Base-by-base conservation (phyloP, 2,329 filamentous ascomycete genomes). In the Pseudocercospora fuligena region DNA sequence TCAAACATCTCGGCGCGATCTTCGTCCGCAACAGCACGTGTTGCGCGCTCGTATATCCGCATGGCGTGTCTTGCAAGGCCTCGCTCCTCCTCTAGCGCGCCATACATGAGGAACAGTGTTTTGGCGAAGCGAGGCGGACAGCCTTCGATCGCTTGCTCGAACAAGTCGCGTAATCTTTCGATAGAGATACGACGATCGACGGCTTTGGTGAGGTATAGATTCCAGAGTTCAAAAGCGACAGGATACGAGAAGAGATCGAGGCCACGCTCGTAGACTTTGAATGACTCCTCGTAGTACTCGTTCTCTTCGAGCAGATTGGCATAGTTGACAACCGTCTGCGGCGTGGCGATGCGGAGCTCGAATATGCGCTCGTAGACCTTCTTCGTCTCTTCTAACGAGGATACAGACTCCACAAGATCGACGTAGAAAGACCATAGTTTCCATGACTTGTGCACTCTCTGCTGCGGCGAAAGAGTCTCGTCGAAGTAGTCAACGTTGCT, bases 401-500 rank as follows among this genome's bases (percentile, higher is more conserved):
- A 90, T 33, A 97, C 94, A 78, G 93, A 97, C 79, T 99, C 95
- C 2, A 99, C 94, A 1, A 99, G 87, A 78, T 99, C 95, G 47
- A 99, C 94, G 74, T 99, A 99, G 83, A 99, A 99, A 80, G 93
- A 97, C 95, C 95, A 99, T 11, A 99, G 82, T 79, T 98, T 99
- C 95, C 95, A 99, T 77, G 93, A 97, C 84, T 99, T 99, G 82
- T 99, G 95, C 2, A 99, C 92, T 69, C 96, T 88, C 82, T 98
- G 95, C 78, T 99, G 95, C 3, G 95, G 94, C 1, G 93, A 93
- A 6, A 99, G 83, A 0, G 88, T 93, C 78, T 99, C 96, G 78
- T 99, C 95, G 76, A 98, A 99, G 78, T 98, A 99, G 82, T 99
- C 95, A n/a, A 99, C 93, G 1, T 89, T 96, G n/a, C 94, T 97